phyloP scores from a whole-genome alignment of 208 protist genomes.

The Spongospora subterranea region DNA sequence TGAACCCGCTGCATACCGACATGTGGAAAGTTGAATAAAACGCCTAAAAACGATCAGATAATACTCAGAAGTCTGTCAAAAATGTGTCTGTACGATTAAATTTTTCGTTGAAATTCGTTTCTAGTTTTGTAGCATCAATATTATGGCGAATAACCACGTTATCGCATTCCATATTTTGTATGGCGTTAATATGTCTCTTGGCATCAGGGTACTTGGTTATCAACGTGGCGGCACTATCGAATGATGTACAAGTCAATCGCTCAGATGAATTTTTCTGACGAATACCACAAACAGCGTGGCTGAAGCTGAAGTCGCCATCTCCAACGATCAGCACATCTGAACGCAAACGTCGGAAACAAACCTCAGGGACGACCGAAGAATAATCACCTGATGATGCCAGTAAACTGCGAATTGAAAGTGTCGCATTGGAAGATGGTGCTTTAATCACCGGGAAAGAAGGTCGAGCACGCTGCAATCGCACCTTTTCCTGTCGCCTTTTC shows the following conservation, averaged over 20 bases:
- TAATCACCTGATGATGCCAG: too few species aligned
- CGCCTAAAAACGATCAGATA: not conserved
- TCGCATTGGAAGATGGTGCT: too few species aligned
- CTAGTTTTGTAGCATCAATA: conserved; percentile 28
- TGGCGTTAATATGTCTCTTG: not conserved
- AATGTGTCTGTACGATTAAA: conserved; percentile 9
- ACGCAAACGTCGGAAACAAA: too few species aligned
- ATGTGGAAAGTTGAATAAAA: conserved; percentile 45
- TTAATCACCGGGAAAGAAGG: too few species aligned
- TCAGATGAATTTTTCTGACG: not conserved
- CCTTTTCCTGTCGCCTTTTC: too few species aligned
- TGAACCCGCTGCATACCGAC: conserved; percentile 8
- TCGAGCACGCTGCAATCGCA: too few species aligned
- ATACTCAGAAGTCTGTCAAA: not conserved
- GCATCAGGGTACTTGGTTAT: not conserved
- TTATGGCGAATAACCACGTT: not conserved
- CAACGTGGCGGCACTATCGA: not conserved
- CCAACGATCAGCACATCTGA: conserved; percentile 54
- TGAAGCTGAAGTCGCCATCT: conserved; percentile 51
- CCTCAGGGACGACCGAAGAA: too few species aligned
- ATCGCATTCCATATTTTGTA: not conserved
- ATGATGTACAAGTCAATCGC: not conserved
- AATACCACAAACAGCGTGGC: not conserved
- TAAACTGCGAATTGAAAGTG: too few species aligned
- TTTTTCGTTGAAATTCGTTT: not conserved